Percentiles rank a stretch among this genome's conserved stretches.
These are phyloP conservation scores for Canavalia ensiformis DNA, from an alignment of 306 rosid genomes.

Conservation along the genomic window DNA sequence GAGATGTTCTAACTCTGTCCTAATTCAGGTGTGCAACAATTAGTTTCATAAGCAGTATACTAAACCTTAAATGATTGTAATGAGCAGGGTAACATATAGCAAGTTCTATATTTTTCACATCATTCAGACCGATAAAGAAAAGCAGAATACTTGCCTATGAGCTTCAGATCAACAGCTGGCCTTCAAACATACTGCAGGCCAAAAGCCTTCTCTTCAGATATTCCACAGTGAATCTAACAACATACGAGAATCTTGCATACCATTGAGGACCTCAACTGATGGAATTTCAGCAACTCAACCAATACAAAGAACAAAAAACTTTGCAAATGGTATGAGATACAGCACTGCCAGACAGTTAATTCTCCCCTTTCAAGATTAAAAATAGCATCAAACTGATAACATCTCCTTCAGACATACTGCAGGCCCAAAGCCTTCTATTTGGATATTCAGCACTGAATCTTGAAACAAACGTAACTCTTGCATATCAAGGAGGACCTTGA, in stretches of 20 bases:
- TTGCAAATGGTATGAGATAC: constrained; percentile 38
- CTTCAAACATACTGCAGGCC: constrained; percentile 50
- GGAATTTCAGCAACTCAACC: constrained; percentile 48
- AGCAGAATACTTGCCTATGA: constrained; percentile 80
- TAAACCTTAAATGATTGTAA: constrained; percentile 54
- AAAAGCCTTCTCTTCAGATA: constrained; percentile 56
- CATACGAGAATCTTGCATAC: constrained; percentile 42
- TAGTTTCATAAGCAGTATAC: constrained; percentile 50
- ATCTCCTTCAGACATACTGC: constrained; percentile 44
- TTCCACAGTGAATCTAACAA: constrained; percentile 51
- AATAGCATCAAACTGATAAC: constrained; percentile 29
- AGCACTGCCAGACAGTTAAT: constrained; percentile 20
- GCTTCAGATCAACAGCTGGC: constrained; percentile 59
- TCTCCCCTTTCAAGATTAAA: constrained; percentile 39
- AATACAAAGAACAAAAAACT: constrained; percentile 44
- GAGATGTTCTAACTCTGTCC: constrained; percentile 40
- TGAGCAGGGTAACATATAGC: constrained; percentile 54
- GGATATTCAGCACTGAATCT: constrained; percentile 51
- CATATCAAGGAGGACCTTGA: constrained; percentile 40
- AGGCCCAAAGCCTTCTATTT: constrained; percentile 51
- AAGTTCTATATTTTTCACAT: constrained; percentile 56
- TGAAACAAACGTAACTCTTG: constrained; percentile 43
- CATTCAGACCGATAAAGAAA: constrained; percentile 57
- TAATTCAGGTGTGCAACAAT: constrained; percentile 50
- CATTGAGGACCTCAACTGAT: constrained; percentile 44